Evolutionary conservation across 2,329 filamentous ascomycete genomes (phyloP), one percentile per base, ranked within the genome.

Genomic region (Arthrobotrys conoides): DNA sequence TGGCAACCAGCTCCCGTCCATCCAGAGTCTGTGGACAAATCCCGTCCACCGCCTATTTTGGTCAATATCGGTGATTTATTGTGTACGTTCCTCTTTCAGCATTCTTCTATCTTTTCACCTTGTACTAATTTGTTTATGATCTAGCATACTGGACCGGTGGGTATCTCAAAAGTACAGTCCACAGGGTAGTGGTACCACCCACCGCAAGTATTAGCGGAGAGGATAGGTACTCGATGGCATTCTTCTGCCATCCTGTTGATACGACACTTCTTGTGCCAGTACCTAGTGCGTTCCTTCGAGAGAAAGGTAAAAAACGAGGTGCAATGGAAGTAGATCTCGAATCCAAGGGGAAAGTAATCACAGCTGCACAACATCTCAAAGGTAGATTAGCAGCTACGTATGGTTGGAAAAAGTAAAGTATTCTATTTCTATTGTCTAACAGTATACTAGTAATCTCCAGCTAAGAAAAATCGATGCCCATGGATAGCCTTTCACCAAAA

Each of bases 81-180:
- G 14, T 91, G 90, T 38, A 80, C 76, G 66, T 81, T 75, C 16
- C 53, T 24, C 41, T 20, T 38, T 55, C 8, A 20, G 10, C 36
- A 38, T 38, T 9, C 36, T 12, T 5, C 20, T 1, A 24, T 49
- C 24, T 14, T 61, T n/a, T 18, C 1, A 18, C n/a, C 33, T 67
- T 24, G 36, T 49, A 10, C 27, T 57, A n/a, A 12, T 5, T n/a
- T 41, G 18, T n/a, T 22, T 24, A 10, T 12, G n/a, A n/a, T n/a
- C 1, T 16, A 78, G 75, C 75, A 53, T 96, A 96, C 84, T 98
- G 95, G 95, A 98, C 96, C 0, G 91, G 92, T 80, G 94, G 94
- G 0, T 85, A 97, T 57, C 87, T 98, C 80, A 92, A 93, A 82
- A 94, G 91, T 81, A 97, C 95, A 0, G 90, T 97, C 5, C 96